These are phyloP conservation scores for Apiospora marii DNA, from an alignment of 2,329 filamentous ascomycete genomes.

Conservation along the genomic window DNA sequence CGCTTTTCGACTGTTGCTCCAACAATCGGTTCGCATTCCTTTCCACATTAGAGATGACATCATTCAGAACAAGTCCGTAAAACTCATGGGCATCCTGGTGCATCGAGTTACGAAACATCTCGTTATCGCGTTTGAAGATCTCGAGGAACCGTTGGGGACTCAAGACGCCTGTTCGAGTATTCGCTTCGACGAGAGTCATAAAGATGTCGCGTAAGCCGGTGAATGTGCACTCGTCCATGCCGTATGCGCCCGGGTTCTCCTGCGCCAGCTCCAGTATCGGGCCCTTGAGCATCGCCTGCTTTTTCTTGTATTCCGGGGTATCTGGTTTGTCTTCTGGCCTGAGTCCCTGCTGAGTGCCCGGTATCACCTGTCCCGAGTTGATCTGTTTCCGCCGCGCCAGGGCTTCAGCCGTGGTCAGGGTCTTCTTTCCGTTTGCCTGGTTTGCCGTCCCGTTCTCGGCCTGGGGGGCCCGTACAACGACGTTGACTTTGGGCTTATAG, in stretches of 20 bases:
- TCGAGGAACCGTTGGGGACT: slow-evolving; percentile 94
- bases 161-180: slow-evolving; percentile 85
- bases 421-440: slow-evolving; percentile 59
- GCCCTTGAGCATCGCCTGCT: slow-evolving; percentile 86
- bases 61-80: slow-evolving; percentile 91
- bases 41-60: slow-evolving; percentile 94
- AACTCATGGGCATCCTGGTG: slow-evolving; percentile 99
- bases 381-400: slow-evolving; percentile 64
- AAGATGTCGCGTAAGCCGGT: slow-evolving; percentile 97
- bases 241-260: slow-evolving; percentile 81
- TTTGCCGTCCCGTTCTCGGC: slow-evolving; percentile 56
- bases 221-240: slow-evolving; percentile 94
- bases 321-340: slow-evolving; percentile 93
- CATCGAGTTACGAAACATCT: slow-evolving; percentile 97
- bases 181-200: slow-evolving; percentile 82
- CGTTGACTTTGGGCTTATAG: slow-evolving; percentile 60
- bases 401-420: slow-evolving; percentile 62
- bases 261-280: slow-evolving; percentile 86
- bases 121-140: slow-evolving; percentile 91
- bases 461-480: slow-evolving; percentile 65
- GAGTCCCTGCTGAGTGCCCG: slow-evolving; percentile 60
- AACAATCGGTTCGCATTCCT: slow-evolving; percentile 75
- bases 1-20: slow-evolving; percentile 53
- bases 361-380: slow-evolving; percentile 59
- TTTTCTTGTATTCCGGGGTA: slow-evolving; percentile 97